A percentile compares a stretch with the other conserved stretches of the same genome.
Conservation (phyloP, 1,284 basidiomycete genomes). For the Pyrrhoderma noxium region DNA sequence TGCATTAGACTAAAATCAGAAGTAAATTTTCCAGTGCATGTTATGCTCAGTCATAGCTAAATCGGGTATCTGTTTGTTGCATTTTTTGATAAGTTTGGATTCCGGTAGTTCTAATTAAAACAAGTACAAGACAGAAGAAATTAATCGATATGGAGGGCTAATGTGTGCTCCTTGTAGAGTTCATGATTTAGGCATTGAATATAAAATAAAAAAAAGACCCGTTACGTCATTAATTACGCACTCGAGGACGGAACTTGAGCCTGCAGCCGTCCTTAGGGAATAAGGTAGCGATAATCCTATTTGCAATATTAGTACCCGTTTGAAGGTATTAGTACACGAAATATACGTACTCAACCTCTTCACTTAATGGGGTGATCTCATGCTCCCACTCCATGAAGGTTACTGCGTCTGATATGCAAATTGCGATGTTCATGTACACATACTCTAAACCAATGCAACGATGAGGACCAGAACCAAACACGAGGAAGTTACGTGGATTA, state of each 20-base stretch:
- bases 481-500: conserved; percentile 92
- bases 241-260: conserved; percentile 67
- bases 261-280: conserved; percentile 92
- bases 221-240: conserved; percentile 10
- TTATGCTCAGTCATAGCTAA: no score
- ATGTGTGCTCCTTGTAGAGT: no score
- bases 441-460: conserved; percentile 93
- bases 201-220: not conserved
- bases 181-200: not conserved
- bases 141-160: no score
- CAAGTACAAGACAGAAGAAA: no score
- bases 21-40: no score
- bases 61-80: no score
- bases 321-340: conserved; percentile 5
- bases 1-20: no score
- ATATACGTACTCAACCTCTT: conserved; percentile 72
- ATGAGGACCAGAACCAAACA: conserved; percentile 93
- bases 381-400: conserved; percentile 88
- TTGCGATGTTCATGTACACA: conserved; percentile 85
- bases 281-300: conserved; percentile 83
- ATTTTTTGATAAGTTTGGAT: no score
- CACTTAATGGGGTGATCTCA: conserved; percentile 69
- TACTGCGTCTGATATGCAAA: conserved; percentile 81
- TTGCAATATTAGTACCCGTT: conserved; percentile 6
- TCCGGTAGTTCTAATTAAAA: no score